Base-by-base conservation (phyloP, 2,329 filamentous ascomycete genomes). In the Diaporthe vaccinii region DNA sequence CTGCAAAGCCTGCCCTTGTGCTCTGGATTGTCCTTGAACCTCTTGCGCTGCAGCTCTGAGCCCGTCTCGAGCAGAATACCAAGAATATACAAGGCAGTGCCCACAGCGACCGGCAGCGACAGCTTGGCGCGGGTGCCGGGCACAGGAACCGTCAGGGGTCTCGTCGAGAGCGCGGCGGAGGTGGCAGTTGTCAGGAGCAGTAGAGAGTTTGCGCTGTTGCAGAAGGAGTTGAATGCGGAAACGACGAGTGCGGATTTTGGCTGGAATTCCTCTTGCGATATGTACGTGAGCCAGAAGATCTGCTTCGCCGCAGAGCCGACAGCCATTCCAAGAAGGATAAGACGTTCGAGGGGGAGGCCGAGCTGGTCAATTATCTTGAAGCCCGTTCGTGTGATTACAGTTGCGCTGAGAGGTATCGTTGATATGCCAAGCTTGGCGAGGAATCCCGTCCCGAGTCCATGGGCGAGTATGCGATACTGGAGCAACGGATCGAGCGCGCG, bases 191-290 rank as follows among this genome's bases (percentile, higher is more conserved):
- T 85, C 44, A 90, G 82, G 78, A 91, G 88, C 22, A 91, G 83
- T 20, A 93, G 85, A 0, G 87, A 86, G 81, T 89, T 91, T 41
- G 87, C 20, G n/a, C 84, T 84, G 83, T 92, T 92, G 79, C 87
- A 80, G 14, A 89, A 49, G 0, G 86, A 85, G 81, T 93, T 93
- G 84, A 89, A 90, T 2, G 81, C 69, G 20, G 83, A 82, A 20
- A 93, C 84, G 3, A 81, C 74, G 0, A 86, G 57, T 0, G 89
- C 89, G 3, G 82, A 80, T 0, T 61, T 31, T 0, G 86, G 82
- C 0, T 83, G 83, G 82, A 92, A 88, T 17, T 87, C 84, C 77
- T 92, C 89, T 62, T 86, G 82, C 25, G 85, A 86, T 3, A 90
- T 80, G 36, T 78, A 78, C 1, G 84, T 79, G 20, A 88, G 82